These are phyloP conservation scores for Ambrosiella beaveri DNA, from an alignment of 2,329 filamentous ascomycete genomes.

Conservation along the genomic window DNA sequence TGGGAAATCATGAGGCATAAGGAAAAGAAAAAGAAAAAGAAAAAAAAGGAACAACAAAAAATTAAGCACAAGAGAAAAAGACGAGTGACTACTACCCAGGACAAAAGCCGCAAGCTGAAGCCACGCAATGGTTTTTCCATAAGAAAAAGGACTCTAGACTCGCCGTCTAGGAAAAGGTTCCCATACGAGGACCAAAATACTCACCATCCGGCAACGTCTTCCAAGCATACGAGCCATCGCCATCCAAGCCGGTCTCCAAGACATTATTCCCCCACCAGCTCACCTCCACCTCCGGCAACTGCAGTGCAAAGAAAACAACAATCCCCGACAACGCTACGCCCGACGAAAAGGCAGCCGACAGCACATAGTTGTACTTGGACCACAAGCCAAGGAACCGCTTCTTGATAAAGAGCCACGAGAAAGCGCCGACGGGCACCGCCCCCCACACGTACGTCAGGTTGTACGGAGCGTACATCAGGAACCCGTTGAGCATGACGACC, in stretches of 20 bases:
- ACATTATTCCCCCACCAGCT: slow-evolving; percentile 34
- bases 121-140: neutral
- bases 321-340: slow-evolving; percentile 34
- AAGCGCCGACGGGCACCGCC: slow-evolving; percentile 25
- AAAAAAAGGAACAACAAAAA: neutral
- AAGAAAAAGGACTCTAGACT: neutral
- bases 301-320: slow-evolving; percentile 35
- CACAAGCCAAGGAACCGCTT: slow-evolving; percentile 22
- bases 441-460: slow-evolving; percentile 29
- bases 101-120: neutral
- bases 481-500: slow-evolving; percentile 23
- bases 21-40: neutral
- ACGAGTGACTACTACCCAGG: neutral
- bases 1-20: neutral
- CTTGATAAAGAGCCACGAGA: slow-evolving; percentile 26
- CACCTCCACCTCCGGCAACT: slow-evolving; percentile 26
- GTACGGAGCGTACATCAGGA: slow-evolving; percentile 22
- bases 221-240: slow-evolving; percentile 22
- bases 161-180: slow-evolving; percentile 1
- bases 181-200: slow-evolving; percentile 19
- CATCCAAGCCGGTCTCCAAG: slow-evolving; percentile 25
- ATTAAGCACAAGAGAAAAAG: neutral
- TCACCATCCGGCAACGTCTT: slow-evolving; percentile 20
- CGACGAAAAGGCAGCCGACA: slow-evolving; percentile 32
- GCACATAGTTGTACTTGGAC: slow-evolving; percentile 35